Conservation (phyloP, 2,329 filamentous ascomycete species). For the Fusarium caatingaense region DNA sequence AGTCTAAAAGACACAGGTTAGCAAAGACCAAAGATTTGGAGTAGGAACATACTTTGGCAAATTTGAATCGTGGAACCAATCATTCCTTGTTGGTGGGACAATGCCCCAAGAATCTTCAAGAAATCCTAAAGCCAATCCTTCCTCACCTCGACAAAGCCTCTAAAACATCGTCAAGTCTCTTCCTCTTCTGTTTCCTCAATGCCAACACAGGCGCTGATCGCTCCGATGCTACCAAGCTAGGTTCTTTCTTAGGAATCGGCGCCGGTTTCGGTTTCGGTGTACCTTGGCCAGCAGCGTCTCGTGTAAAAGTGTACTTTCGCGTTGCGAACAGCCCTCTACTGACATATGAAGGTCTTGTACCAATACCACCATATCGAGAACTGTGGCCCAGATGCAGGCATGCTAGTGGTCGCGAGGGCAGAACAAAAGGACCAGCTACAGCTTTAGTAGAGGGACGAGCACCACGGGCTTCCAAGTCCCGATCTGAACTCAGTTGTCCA, state of each 20-base stretch:
- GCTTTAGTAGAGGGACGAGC: slow-evolving; percentile 44
- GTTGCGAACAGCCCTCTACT: slow-evolving; percentile 52
- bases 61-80: not conserved
- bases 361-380: slow-evolving; percentile 49
- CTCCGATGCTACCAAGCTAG: slow-evolving; percentile 28
- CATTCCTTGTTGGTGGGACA: not conserved
- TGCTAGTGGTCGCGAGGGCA: slow-evolving; percentile 55
- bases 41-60: not conserved
- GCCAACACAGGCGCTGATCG: slow-evolving; percentile 33
- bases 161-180: slow-evolving; percentile 51
- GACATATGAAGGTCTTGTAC: slow-evolving; percentile 51
- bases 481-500: slow-evolving; percentile 52
- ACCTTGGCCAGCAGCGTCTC: slow-evolving; percentile 27
- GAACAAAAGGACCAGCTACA: slow-evolving; percentile 51
- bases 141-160: slow-evolving; percentile 44
- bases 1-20: not conserved
- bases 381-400: slow-evolving; percentile 54
- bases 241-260: slow-evolving; percentile 23
- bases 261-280: not conserved
- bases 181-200: slow-evolving; percentile 50
- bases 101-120: not conserved
- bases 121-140: not conserved
- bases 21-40: not conserved
- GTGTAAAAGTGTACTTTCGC: slow-evolving; percentile 50
- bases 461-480: slow-evolving; percentile 47